Evolutionary conservation across 2,329 filamentous ascomycete genomes (phyloP).

Genomic region (Aspergillaceae sp.): DNA sequence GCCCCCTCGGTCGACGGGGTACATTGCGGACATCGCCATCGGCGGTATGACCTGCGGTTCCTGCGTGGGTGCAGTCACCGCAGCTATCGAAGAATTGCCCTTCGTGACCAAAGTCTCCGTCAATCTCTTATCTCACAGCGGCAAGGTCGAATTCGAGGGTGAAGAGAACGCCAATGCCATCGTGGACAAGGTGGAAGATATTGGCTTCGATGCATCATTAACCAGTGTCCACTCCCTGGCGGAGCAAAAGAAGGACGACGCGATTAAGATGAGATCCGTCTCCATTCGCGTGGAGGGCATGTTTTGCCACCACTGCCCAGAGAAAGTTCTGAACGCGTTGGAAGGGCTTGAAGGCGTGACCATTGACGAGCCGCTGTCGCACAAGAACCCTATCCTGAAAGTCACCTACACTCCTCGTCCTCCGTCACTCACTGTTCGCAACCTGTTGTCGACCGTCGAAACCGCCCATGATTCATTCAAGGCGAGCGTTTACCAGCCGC

Average conservation of each 20-base stretch:
- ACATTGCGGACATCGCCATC: constrained; percentile 42
- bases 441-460: constrained; percentile 61
- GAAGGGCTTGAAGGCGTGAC: constrained; percentile 42
- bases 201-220: constrained; percentile 59
- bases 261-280: constrained; percentile 44
- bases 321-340: constrained; percentile 30
- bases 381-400: constrained; percentile 58
- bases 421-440: constrained; percentile 64
- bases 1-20: constrained; percentile 9
- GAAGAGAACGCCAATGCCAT: constrained; percentile 39
- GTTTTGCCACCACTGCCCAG: constrained; percentile 64
- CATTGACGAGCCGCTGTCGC: constrained; percentile 40
- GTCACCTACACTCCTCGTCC: constrained; percentile 61
- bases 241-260: constrained; percentile 26
- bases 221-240: constrained; percentile 33
- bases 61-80: constrained; percentile 44
- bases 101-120: constrained; percentile 43
- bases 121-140: constrained; percentile 45
- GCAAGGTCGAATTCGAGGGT: constrained; percentile 41
- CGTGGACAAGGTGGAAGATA: constrained; percentile 43
- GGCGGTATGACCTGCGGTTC: constrained; percentile 52
- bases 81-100: constrained; percentile 37
- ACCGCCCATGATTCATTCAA: constrained; percentile 57
- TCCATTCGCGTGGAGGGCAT: constrained; percentile 62
- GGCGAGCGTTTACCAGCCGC: constrained; percentile 66